Conservation (phyloP, 495 filamentous ascomycete species). For the Penicillium antarcticum region DNA sequence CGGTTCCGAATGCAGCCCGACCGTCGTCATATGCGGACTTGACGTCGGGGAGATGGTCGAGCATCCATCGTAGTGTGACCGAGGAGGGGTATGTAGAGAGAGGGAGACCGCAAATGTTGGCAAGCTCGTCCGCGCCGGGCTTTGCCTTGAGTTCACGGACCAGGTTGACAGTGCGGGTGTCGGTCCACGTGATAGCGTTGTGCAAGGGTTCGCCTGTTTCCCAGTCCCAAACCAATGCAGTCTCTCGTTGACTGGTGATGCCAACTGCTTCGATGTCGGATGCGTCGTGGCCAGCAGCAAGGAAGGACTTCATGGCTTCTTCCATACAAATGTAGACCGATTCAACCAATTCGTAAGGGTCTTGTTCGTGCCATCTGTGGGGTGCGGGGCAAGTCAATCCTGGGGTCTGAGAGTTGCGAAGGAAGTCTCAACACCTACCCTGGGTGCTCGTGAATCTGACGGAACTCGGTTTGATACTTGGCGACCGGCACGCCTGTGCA, state of each 20-base stretch:
- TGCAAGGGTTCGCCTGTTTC: conserved; percentile 81
- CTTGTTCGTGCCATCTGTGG: conserved; percentile 89
- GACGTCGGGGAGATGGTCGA: conserved; percentile 69
- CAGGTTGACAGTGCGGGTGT: conserved; percentile 76
- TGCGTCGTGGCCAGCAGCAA: conserved; percentile 64
- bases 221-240: conserved; percentile 86
- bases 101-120: conserved; percentile 77
- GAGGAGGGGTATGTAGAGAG: conserved; percentile 93
- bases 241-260: conserved; percentile 94
- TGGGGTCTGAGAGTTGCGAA: not conserved
- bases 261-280: conserved; percentile 80
- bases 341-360: conserved; percentile 72
- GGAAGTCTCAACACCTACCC: conserved; percentile 60
- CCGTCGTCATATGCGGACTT: conserved; percentile 75
- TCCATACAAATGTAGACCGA: conserved; percentile 87
- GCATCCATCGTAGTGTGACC: conserved; percentile 84
- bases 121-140: conserved; percentile 64
- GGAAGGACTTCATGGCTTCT: conserved; percentile 70
- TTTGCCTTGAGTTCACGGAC: conserved; percentile 76
- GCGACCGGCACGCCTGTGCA: conserved; percentile 73
- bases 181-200: conserved; percentile 92
- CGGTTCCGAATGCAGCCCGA: conserved; percentile 85
- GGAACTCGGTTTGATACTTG: conserved; percentile 88
- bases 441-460: conserved; percentile 81
- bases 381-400: conserved; percentile 2